A percentile compares a stretch with the other conserved stretches of the same genome.
Conservation (phyloP, 257 asterid genomes). For the Nicotiana benthamiana region DNA sequence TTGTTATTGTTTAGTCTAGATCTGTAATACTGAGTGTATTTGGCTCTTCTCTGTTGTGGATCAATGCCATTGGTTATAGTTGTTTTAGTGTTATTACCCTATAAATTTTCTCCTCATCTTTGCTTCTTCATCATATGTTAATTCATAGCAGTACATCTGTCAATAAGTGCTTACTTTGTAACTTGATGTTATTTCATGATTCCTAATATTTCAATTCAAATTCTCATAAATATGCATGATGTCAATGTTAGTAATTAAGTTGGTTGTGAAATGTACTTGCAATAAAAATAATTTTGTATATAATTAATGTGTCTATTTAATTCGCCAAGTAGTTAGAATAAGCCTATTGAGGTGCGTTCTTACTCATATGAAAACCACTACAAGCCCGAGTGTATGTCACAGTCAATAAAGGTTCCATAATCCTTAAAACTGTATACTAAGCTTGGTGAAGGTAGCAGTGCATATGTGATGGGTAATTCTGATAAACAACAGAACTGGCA, state of each 20-base stretch:
- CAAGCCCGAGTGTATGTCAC: too few species aligned
- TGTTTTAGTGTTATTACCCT: neutral
- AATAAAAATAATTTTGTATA: neutral
- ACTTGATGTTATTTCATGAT: neutral
- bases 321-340: too few species aligned
- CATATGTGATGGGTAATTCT: constrained; percentile 50
- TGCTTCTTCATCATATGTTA: neutral
- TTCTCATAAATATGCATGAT: neutral
- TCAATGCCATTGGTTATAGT: too few species aligned
- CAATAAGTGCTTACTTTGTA: neutral
- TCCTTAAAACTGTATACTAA: too few species aligned
- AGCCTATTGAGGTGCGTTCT: too few species aligned
- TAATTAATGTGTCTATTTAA: too few species aligned
- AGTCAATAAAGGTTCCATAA: too few species aligned
- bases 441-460: constrained; percentile 51
- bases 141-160: neutral
- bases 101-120: neutral
- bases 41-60: neutral
- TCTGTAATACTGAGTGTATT: neutral
- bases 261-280: neutral
- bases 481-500: constrained; percentile 65
- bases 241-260: neutral
- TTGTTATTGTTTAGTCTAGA: neutral
- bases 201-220: neutral
- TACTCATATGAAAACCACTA: too few species aligned